Evolutionary conservation across 352 stramenopile species (phyloP).

Genomic region (Globisporangium solare): DNA sequence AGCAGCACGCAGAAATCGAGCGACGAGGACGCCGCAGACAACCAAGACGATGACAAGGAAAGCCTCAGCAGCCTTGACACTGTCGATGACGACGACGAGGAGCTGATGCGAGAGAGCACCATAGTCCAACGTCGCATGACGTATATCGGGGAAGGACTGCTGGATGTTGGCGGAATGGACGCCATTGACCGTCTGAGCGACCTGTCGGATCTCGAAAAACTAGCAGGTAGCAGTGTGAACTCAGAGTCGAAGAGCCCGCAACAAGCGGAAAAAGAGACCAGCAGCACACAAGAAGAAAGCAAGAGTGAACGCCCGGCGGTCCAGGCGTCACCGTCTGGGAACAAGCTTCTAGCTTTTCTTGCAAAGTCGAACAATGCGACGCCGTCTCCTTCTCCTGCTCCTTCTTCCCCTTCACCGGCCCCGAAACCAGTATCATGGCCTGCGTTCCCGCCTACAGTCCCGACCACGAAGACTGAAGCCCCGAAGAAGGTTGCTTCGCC

Average conservation of each 20-base stretch:
- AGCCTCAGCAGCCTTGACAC: background rate
- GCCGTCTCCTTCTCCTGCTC: background rate
- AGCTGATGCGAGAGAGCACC: conserved; percentile 3
- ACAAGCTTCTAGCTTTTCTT: conserved; percentile 46
- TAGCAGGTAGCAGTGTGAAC: background rate
- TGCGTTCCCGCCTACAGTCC: background rate
- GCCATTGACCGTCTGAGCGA: conserved; percentile 52
- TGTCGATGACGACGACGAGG: background rate
- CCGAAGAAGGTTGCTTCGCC: background rate
- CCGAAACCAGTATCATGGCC: background rate
- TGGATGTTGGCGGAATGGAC: conserved; percentile 37
- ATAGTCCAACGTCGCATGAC: conserved; percentile 39
- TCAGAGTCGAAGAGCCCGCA: background rate
- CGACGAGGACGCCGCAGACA: background rate
- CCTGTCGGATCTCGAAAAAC: conserved; percentile 25
- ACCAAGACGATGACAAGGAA: background rate
- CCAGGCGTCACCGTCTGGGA: conserved; percentile 8
- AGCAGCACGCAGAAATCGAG: background rate
- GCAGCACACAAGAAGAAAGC: background rate
- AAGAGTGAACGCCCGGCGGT: background rate
- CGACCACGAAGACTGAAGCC: conserved; percentile 4
- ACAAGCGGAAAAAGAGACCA: background rate
- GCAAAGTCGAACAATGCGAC: conserved; percentile 12
- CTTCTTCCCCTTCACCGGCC: background rate
- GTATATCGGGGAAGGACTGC: conserved; percentile 64